Conservation (phyloP, 345 rosid genomes). For the Laguncularia racemosa region DNA sequence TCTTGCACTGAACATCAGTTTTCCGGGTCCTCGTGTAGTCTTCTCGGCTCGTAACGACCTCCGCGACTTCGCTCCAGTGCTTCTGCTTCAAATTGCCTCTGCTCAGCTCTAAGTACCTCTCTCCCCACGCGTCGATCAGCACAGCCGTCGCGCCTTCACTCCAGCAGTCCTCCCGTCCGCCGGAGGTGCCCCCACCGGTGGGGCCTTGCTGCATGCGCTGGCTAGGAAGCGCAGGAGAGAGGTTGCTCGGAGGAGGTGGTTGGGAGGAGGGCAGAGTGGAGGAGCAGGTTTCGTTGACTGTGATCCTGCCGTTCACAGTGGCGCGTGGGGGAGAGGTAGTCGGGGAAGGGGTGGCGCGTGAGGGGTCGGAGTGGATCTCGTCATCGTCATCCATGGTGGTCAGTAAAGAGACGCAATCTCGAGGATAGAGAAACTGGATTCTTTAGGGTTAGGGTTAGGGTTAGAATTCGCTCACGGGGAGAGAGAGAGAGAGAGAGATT, state of each 20-base stretch:
- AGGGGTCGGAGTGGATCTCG: constrained; percentile 42
- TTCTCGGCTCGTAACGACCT: constrained; percentile 67
- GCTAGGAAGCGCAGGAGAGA: constrained; percentile 29
- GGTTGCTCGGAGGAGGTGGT: constrained; percentile 19
- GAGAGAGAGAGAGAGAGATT: constrained; percentile 8
- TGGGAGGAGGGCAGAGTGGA: constrained; percentile 22
- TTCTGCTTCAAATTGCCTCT: constrained; percentile 92
- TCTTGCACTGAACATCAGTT: constrained; percentile 94
- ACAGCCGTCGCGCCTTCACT: constrained; percentile 83
- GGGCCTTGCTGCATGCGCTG: constrained; percentile 19
- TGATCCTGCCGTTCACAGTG: constrained; percentile 31
- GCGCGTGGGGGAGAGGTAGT: constrained; percentile 16
- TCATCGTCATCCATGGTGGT: constrained; percentile 48
- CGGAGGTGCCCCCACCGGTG: constrained; percentile 33
- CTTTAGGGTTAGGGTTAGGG: constrained; percentile 1
- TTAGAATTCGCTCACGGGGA: not conserved
- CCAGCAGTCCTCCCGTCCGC: constrained; percentile 95
- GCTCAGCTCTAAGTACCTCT: constrained; percentile 82
- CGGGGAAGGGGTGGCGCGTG: constrained; percentile 26
- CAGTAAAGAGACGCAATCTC: constrained; percentile 19
- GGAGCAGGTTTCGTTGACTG: constrained; percentile 36
- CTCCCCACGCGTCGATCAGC: constrained; percentile 90
- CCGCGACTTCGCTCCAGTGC: constrained; percentile 97
- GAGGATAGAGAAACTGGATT: not conserved
- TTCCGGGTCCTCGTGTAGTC: constrained; percentile 59